These are phyloP conservation scores for Aspergillus pseudoterreus DNA, from an alignment of 2,329 filamentous ascomycete genomes.

Conservation along the genomic window DNA sequence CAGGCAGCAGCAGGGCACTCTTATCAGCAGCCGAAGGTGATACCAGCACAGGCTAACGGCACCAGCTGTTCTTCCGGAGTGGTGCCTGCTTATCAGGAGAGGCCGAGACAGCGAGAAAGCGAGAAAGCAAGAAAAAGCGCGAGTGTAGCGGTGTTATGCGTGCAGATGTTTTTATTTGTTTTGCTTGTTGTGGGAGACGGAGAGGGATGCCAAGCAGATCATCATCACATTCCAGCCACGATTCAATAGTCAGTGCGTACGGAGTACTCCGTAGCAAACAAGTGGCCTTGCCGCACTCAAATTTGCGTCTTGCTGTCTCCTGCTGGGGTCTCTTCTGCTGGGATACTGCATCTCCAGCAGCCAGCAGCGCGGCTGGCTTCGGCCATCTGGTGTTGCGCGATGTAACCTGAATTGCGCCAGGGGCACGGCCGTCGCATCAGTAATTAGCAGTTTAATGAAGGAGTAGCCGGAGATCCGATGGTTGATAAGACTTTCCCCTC, in stretches of 20 bases:
- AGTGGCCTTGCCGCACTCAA: too few species aligned
- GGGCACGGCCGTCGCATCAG: background rate
- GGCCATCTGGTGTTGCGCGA: background rate
- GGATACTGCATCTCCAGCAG: too few species aligned
- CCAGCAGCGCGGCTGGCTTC: too few species aligned
- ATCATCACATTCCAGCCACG: too few species aligned
- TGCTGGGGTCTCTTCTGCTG: too few species aligned
- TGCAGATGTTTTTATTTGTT: background rate
- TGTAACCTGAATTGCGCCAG: background rate
- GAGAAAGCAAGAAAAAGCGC: background rate
- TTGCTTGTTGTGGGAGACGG: background rate
- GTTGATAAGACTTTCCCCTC: background rate
- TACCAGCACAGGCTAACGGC: background rate
- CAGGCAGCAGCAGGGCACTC: background rate
- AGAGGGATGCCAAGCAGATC: too few species aligned
- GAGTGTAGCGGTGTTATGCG: background rate
- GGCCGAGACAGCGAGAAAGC: too few species aligned
- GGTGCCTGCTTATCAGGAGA: too few species aligned
- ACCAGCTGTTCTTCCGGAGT: background rate
- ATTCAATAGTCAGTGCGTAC: too few species aligned
- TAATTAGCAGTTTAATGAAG: background rate
- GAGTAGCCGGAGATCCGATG: background rate
- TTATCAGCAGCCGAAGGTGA: background rate
- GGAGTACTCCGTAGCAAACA: too few species aligned
- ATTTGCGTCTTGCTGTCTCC: too few species aligned